Percentiles rank a stretch among this genome's conserved stretches.
Evolutionary conservation across 148 eudicot species (phyloP).

Genomic region (Euryodendron excelsum): DNA sequence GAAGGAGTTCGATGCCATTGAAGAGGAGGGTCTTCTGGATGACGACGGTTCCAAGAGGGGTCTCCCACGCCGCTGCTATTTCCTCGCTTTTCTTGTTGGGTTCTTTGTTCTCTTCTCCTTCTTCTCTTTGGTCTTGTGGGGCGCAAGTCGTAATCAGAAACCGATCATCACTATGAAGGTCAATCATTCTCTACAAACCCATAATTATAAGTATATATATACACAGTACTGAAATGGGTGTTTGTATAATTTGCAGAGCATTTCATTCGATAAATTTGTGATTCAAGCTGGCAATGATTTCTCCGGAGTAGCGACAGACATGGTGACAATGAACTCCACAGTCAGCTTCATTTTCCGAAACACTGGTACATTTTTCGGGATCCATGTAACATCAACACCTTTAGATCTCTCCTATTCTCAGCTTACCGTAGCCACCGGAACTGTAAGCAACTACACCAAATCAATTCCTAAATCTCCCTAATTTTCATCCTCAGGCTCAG

Average conservation of each 20-base stretch:
- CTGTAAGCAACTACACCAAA: slow-evolving; percentile 36
- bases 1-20: slow-evolving; percentile 69
- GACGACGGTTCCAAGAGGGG: slow-evolving; percentile 36
- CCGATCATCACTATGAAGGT: slow-evolving; percentile 79
- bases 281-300: slow-evolving; percentile 73
- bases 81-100: slow-evolving; percentile 50
- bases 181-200: neutral
- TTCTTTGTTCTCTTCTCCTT: slow-evolving; percentile 65
- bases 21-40: slow-evolving; percentile 66
- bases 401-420: slow-evolving; percentile 49
- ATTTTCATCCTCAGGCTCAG: no score
- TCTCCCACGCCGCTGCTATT: slow-evolving; percentile 50
- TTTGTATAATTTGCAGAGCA: slow-evolving; percentile 48
- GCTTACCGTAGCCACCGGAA: slow-evolving; percentile 59
- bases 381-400: slow-evolving; percentile 75
- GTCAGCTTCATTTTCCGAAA: slow-evolving; percentile 57
- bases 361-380: slow-evolving; percentile 83
- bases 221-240: neutral
- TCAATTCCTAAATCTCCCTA: neutral
- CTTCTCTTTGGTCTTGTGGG: slow-evolving; percentile 84
- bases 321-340: slow-evolving; percentile 74
- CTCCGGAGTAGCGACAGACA: slow-evolving; percentile 76
- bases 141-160: slow-evolving; percentile 72
- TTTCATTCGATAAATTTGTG: slow-evolving; percentile 49
- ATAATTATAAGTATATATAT: neutral